Evolutionary conservation across 129 eudicot genomes (phyloP).

Genomic region (Logfia minima): DNA sequence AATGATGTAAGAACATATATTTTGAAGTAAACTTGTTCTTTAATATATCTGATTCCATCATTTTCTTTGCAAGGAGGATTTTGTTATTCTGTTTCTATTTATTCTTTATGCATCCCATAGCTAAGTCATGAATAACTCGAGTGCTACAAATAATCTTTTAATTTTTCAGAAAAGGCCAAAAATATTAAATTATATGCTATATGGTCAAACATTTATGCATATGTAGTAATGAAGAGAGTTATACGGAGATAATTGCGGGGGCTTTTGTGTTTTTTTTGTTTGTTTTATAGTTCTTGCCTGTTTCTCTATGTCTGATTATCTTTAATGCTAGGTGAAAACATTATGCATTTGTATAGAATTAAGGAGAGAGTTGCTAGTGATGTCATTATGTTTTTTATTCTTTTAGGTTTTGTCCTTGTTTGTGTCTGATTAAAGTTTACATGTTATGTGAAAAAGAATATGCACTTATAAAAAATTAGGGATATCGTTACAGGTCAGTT

Average conservation of each 20-base stretch:
- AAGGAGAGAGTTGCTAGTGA: neutral
- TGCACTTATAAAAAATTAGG: neutral
- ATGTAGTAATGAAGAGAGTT: neutral
- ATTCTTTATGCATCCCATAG: neutral
- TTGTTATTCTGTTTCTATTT: neutral
- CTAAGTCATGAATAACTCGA: no score
- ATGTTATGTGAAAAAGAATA: constrained; percentile 8
- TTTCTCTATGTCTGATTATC: constrained; percentile 6
- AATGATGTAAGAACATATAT: constrained; percentile 17
- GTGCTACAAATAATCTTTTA: no score
- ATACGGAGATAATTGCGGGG: neutral
- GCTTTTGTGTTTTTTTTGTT: neutral
- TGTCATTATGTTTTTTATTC: neutral
- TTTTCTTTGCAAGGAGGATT: constrained; percentile 17
- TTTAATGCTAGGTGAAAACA: constrained; percentile 2
- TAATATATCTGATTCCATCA: constrained; percentile 20
- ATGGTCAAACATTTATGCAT: neutral
- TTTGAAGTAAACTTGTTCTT: constrained; percentile 15
- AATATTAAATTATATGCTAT: no score
- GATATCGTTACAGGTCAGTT: constrained; percentile 7
- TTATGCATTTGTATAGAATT: neutral
- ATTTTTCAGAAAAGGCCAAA: no score
- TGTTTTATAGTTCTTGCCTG: neutral
- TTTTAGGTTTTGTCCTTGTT: constrained; percentile 2
- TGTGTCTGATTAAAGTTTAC: neutral